A percentile compares a stretch with the other conserved stretches of the same genome.
phyloP scores from a whole-genome alignment of 257 asterid genomes.

The Leptodermis oblonga region DNA sequence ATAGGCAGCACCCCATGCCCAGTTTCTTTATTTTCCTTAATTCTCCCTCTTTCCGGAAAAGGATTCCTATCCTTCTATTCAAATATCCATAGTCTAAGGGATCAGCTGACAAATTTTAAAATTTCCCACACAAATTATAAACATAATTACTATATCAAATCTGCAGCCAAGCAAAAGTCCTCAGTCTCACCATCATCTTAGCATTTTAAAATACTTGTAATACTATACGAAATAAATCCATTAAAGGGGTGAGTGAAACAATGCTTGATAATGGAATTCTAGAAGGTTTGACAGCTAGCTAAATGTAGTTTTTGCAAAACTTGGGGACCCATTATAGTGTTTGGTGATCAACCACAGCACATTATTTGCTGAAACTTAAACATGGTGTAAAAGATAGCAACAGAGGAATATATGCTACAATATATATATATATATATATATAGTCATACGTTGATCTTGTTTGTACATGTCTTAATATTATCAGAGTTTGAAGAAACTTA shows the following conservation, averaged over 20 bases:
- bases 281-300: not conserved
- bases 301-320: not conserved
- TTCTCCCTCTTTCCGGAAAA: too few species aligned
- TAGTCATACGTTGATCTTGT: not conserved
- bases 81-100: too few species aligned
- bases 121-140: not conserved
- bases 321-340: not conserved
- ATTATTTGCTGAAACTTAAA: not conserved
- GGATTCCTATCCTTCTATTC: too few species aligned
- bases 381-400: not conserved
- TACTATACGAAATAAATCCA: not conserved
- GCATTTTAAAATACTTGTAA: not conserved
- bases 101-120: too few species aligned
- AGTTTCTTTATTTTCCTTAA: too few species aligned
- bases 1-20: too few species aligned
- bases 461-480: not conserved
- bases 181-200: not conserved
- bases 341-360: not conserved
- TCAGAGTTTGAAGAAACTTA: not conserved
- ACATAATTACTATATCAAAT: too few species aligned
- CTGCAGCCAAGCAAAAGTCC: not conserved
- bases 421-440: too few species aligned
- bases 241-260: not conserved
- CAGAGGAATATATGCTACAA: not conserved
- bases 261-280: not conserved